phyloP scores from a whole-genome alignment of 2,329 filamentous ascomycete genomes.

The Cucurbitaria berberidis region DNA sequence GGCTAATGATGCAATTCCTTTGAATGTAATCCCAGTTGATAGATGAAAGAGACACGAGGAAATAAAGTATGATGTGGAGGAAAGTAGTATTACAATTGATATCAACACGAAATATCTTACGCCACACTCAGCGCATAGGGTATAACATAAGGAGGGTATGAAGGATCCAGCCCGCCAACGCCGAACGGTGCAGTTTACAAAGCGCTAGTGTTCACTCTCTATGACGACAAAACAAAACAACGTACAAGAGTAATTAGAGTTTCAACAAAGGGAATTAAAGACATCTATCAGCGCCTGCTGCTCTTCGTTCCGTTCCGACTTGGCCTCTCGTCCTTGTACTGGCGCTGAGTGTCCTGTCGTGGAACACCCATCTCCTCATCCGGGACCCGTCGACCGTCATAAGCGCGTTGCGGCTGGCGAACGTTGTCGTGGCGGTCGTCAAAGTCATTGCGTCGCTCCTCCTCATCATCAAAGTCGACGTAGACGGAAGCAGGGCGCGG shows the following conservation, averaged over 20 bases:
- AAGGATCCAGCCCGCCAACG: slow-evolving; percentile 4
- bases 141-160: slow-evolving; percentile 14
- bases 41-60: not conserved
- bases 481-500: slow-evolving; percentile 55
- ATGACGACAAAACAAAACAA: not conserved
- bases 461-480: slow-evolving; percentile 53
- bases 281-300: slow-evolving; percentile 21
- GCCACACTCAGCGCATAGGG: slow-evolving; percentile 8
- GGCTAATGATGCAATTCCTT: not conserved
- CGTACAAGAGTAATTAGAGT: slow-evolving; percentile 2
- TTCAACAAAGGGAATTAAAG: slow-evolving; percentile 8
- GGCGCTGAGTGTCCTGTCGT: slow-evolving; percentile 27
- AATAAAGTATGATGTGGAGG: not conserved
- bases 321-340: slow-evolving; percentile 25
- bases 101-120: slow-evolving; percentile 1
- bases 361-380: slow-evolving; percentile 44
- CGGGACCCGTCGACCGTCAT: slow-evolving; percentile 32
- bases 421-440: slow-evolving; percentile 33
- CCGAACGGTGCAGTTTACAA: slow-evolving; percentile 3
- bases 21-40: not conserved
- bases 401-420: slow-evolving; percentile 35
- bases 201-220: not conserved
- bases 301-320: slow-evolving; percentile 32
- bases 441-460: slow-evolving; percentile 33
- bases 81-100: slow-evolving; percentile 14